phyloP scores from a whole-genome alignment of 352 stramenopile genomes.

The Globisporangium solare region DNA sequence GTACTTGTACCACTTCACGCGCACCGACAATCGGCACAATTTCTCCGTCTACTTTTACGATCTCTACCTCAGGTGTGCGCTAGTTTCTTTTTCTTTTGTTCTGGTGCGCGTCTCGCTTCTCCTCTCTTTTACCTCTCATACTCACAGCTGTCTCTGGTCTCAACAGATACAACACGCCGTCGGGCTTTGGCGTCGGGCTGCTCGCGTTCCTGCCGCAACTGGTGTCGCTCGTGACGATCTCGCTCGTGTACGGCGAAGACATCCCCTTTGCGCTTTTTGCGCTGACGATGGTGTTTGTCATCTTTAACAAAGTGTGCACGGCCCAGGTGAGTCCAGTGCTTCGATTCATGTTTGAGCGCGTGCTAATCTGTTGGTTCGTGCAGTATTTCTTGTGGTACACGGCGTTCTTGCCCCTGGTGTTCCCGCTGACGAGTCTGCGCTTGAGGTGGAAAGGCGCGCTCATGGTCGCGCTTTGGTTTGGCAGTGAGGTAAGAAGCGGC shows the following conservation, averaged over 20 bases:
- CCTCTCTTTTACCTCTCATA: no score
- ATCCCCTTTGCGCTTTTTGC: constrained; percentile 94
- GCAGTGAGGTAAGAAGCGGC: constrained; percentile 49
- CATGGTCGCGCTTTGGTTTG: constrained; percentile 73
- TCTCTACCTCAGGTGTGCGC: constrained; percentile 92
- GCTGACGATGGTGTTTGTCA: constrained; percentile 98
- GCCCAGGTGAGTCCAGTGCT: constrained; percentile 49
- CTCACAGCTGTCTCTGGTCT: no score
- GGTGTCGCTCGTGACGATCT: constrained; percentile 71
- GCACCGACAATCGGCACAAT: constrained; percentile 99
- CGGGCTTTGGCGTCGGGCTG: constrained; percentile 71
- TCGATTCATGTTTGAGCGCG: no score
- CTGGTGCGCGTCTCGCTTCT: no score
- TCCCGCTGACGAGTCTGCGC: constrained; percentile 58
- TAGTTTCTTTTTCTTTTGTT: no score
- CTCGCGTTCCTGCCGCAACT: constrained; percentile 84
- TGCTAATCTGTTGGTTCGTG: constrained; percentile 10
- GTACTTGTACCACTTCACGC: constrained; percentile 98
- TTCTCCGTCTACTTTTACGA: constrained; percentile 99
- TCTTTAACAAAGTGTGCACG: constrained; percentile 95
- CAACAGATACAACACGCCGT: constrained; percentile 76
- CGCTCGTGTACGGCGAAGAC: constrained; percentile 67
- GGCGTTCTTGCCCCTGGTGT: constrained; percentile 84
- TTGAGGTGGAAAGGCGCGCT: constrained; percentile 58
- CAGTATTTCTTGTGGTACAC: constrained; percentile 99